phyloP scores from a whole-genome alignment of 768 basidiomycete species.

The Hortiboletus campestris region DNA sequence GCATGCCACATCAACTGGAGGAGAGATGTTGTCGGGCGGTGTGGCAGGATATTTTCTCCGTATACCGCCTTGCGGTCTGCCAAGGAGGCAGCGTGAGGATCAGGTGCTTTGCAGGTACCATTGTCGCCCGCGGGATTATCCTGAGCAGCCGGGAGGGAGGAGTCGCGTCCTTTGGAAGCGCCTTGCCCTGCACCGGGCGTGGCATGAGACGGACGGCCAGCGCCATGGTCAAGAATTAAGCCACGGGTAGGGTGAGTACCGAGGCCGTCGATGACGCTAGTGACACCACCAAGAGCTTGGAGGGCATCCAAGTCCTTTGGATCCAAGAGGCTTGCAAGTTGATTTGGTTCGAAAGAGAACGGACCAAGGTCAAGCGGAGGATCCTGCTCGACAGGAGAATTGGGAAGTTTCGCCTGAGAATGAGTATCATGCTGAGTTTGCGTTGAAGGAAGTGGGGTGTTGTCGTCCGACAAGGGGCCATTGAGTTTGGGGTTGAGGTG shows the following conservation, averaged over 20 bases:
- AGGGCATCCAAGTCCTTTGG: constrained; percentile 78
- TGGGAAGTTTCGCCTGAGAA: constrained; percentile 16
- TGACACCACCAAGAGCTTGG: constrained; percentile 65
- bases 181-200: constrained; percentile 30
- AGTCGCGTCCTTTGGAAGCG: constrained; percentile 35
- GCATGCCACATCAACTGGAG: constrained; percentile 82
- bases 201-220: constrained; percentile 6
- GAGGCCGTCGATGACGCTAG: constrained; percentile 66
- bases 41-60: constrained; percentile 74
- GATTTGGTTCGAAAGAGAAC: constrained; percentile 69
- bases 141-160: neutral
- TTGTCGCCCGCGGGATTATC: constrained; percentile 1
- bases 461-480: constrained; percentile 1
- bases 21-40: constrained; percentile 64
- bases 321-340: constrained; percentile 84
- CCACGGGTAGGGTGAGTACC: constrained; percentile 62
- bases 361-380: constrained; percentile 57
- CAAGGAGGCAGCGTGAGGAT: constrained; percentile 40
- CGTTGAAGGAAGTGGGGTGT: constrained; percentile 13
- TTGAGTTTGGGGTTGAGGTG: constrained; percentile 38
- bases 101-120: neutral
- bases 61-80: constrained; percentile 67
- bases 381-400: constrained; percentile 34
- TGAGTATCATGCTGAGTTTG: constrained; percentile 24
- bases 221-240: constrained; percentile 20